These are phyloP conservation scores for Piper betle DNA, from an alignment of 164 flowering plant species.

Conservation along the genomic window DNA sequence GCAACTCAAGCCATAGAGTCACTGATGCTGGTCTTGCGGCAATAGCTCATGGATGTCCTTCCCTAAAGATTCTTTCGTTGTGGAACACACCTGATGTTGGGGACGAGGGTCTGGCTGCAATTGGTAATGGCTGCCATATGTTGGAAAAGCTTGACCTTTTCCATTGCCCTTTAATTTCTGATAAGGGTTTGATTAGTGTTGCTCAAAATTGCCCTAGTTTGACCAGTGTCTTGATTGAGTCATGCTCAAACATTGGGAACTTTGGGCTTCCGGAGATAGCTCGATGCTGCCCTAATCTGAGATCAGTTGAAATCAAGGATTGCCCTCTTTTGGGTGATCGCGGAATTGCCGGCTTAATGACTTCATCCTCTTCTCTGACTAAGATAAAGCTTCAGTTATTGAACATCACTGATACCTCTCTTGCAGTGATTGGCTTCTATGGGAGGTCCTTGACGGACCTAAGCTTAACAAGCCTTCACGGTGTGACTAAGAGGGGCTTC, in stretches of 20 bases:
- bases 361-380: constrained; percentile 36
- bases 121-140: constrained; percentile 50
- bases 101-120: constrained; percentile 55
- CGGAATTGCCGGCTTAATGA: constrained; percentile 52
- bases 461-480: constrained; percentile 34
- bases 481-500: constrained; percentile 63
- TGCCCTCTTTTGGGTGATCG: constrained; percentile 78
- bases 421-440: constrained; percentile 81
- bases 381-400: constrained; percentile 66
- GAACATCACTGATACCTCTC: constrained; percentile 59
- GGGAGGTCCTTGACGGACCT: constrained; percentile 58
- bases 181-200: constrained; percentile 52
- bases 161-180: constrained; percentile 49
- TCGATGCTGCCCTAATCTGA: constrained; percentile 40
- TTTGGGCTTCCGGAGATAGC: constrained; percentile 54
- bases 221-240: constrained; percentile 40
- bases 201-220: constrained; percentile 60
- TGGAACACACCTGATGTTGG: constrained; percentile 50
- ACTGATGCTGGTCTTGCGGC: constrained; percentile 46
- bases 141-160: constrained; percentile 71
- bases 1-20: constrained; percentile 30
- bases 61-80: constrained; percentile 51
- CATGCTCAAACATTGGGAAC: constrained; percentile 55
- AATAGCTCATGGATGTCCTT: constrained; percentile 60
- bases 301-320: constrained; percentile 41